Evolutionary conservation across 352 stramenopile genomes (phyloP).

Genomic region (Globisporangium barbulae): DNA sequence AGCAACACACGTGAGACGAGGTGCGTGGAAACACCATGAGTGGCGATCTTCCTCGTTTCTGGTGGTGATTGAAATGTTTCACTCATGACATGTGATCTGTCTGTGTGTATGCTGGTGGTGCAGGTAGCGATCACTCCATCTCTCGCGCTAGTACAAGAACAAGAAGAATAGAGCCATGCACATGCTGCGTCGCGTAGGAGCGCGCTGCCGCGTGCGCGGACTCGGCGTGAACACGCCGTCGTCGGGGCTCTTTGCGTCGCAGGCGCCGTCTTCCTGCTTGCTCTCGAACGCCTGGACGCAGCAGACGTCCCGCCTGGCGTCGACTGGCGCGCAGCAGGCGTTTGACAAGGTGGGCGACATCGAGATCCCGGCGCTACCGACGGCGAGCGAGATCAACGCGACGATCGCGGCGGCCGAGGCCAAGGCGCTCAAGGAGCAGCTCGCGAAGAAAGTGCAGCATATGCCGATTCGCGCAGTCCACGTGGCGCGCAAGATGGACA

Average conservation of each 20-base stretch:
- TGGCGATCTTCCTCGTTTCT: not conserved
- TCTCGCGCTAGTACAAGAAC: not conserved
- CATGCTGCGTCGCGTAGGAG: conserved; percentile 32
- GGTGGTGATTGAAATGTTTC: not conserved
- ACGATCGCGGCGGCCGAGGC: conserved; percentile 66
- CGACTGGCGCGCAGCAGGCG: not conserved
- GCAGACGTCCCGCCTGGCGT: conserved; percentile 15
- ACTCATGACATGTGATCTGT: conserved; percentile 20
- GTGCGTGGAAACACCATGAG: not conserved
- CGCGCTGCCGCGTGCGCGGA: conserved; percentile 19
- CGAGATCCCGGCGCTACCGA: conserved; percentile 49
- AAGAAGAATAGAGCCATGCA: conserved; percentile 25
- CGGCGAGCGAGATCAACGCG: conserved; percentile 57
- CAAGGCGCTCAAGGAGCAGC: conserved; percentile 34
- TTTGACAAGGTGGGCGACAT: conserved; percentile 25
- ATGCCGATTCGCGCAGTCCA: conserved; percentile 77
- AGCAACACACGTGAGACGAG: not conserved
- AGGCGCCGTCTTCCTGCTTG: conserved; percentile 15
- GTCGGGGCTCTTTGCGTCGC: conserved; percentile 2
- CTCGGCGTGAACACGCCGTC: conserved; percentile 8
- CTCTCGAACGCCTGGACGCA: conserved; percentile 16
- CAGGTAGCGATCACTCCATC: not conserved
- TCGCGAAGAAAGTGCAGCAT: conserved; percentile 42
- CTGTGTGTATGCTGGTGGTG: not conserved
- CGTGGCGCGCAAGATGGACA: conserved; percentile 85